Base-by-base conservation (phyloP, 2,329 filamentous ascomycete genomes). In the Leptographium flavum region DNA sequence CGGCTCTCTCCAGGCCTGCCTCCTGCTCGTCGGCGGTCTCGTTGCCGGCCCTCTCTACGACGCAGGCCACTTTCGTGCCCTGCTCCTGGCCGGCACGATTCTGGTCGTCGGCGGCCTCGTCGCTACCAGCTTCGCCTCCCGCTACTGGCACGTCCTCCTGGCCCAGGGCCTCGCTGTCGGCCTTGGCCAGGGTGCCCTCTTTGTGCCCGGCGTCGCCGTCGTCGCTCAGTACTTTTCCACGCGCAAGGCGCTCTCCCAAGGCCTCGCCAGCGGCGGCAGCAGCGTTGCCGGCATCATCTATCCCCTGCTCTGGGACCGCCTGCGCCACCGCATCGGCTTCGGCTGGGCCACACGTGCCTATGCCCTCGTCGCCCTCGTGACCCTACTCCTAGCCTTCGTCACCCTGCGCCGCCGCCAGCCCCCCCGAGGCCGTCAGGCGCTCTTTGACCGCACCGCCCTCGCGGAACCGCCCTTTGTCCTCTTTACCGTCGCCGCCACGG, bases 101-200 rank as follows among this genome's bases (percentile, higher is more conserved):
- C 56, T 65, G 38, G 56, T 65, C 45, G 54, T 61, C 23, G 45
- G 65, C 32, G 67, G 66, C 41, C 54, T 66, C 49, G 65, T 71
- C 54, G 64, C 71, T 59, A 61, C 62, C 3, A 66, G 63, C n/a
- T 55, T 73, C 23, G 64, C 60, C 52, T 61, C 58, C 0, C 49
- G 58, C 19, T 71, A 68, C 54, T 71, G 63, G 54, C 68, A 66
- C 22, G 47, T 65, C 23, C 46, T 66, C 31, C 56, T 66, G 13
- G 56, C 62, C 1, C 62, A 66, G 50, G 63, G 59, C 6, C 42
- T 66, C n/a, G 62, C 60, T 50, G 49, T 63, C 19, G 63, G 63
- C 33, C 41, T 63, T 3, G 64, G 64, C 35, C 59, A 58, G 41
- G 60, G 61, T 19, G 55, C 59, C 19, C 47, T 55, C 17, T 64